A percentile compares a stretch with the other conserved stretches of the same genome.
Conservation (phyloP, 352 stramenopile species). For the Pythium biforme region DNA sequence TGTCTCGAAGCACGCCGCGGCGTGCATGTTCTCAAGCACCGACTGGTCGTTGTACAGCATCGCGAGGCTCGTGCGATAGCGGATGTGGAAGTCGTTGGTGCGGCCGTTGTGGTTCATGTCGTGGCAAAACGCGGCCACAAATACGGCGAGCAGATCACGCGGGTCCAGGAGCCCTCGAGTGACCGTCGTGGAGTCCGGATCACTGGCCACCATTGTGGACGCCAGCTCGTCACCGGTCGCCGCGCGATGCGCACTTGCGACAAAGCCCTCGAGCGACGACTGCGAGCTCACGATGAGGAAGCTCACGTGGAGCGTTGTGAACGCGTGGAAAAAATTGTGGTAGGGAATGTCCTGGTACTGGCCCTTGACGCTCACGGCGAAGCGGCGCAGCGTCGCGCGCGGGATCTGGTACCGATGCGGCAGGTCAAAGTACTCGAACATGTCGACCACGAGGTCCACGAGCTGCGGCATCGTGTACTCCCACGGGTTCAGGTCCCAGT, state of each 20-base stretch:
- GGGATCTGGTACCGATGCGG: conserved; percentile 57
- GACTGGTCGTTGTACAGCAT: conserved; percentile 88
- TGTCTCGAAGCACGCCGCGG: conserved; percentile 75
- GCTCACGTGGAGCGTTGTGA: conserved; percentile 78
- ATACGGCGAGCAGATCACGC: conserved; percentile 67
- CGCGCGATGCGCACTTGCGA: conserved; percentile 17
- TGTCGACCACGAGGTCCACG: conserved; percentile 63
- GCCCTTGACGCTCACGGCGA: conserved; percentile 61
- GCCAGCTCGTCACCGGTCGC: too few relatives aligned
- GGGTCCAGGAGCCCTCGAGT: conserved; percentile 40
- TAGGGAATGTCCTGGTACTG: conserved; percentile 85
- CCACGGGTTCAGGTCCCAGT: conserved; percentile 68
- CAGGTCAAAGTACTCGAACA: conserved; percentile 71
- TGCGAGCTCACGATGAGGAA: conserved; percentile 72
- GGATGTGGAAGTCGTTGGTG: conserved; percentile 89
- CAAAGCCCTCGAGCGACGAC: conserved; percentile 29
- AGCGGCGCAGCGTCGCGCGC: conserved; percentile 56
- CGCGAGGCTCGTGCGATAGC: conserved; percentile 66
- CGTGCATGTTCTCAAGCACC: conserved; percentile 89
- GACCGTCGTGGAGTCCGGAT: background rate
- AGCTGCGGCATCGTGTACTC: conserved; percentile 60
- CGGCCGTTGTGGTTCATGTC: conserved; percentile 88
- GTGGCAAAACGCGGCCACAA: conserved; percentile 81
- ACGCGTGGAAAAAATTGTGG: conserved; percentile 86
- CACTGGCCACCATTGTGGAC: background rate